phyloP scores from a whole-genome alignment of 2,329 filamentous ascomycete species.

The Calcarisporium arbuscula region DNA sequence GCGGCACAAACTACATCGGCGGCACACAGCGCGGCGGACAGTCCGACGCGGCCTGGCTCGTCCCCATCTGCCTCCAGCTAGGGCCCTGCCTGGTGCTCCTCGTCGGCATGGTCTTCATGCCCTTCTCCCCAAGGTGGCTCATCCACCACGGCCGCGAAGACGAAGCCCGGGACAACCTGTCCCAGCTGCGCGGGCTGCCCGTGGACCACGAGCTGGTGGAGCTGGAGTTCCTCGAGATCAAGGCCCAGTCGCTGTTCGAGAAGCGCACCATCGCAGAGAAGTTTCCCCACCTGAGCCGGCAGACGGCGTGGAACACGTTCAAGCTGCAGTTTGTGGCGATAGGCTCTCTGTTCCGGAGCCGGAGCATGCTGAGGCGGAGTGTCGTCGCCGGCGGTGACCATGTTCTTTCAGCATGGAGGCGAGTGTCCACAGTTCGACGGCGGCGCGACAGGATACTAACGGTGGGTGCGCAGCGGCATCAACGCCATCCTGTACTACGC shows the following conservation, averaged over 20 bases:
- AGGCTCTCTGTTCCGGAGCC: slow-evolving; percentile 56
- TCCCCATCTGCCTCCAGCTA: slow-evolving; percentile 67
- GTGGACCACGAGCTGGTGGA: slow-evolving; percentile 61
- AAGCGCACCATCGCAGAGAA: slow-evolving; percentile 58
- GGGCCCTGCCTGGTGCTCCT: slow-evolving; percentile 60
- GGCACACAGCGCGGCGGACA: slow-evolving; percentile 43
- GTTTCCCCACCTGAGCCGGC: slow-evolving; percentile 58
- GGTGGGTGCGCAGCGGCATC: slow-evolving; percentile 38
- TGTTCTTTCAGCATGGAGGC: slow-evolving; percentile 57
- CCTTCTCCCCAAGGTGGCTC: slow-evolving; percentile 71
- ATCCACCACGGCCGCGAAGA: slow-evolving; percentile 62
- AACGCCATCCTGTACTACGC: slow-evolving; percentile 64
- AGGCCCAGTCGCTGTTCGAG: slow-evolving; percentile 71
- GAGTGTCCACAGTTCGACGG: too few relatives aligned
- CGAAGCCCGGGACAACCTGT: slow-evolving; percentile 58
- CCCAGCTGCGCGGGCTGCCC: slow-evolving; percentile 55
- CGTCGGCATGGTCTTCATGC: slow-evolving; percentile 71
- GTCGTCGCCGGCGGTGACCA: slow-evolving; percentile 56
- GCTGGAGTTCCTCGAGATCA: slow-evolving; percentile 77
- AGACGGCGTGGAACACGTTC: slow-evolving; percentile 56
- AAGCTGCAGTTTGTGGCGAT: slow-evolving; percentile 66
- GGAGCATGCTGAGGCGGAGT: slow-evolving; percentile 61
- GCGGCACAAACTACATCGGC: slow-evolving; percentile 60
- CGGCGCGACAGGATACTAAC: too few relatives aligned
- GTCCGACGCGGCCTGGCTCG: slow-evolving; percentile 64